Base-by-base conservation (phyloP, 108 stramenopile species). In the Conticribra weissflogii region DNA sequence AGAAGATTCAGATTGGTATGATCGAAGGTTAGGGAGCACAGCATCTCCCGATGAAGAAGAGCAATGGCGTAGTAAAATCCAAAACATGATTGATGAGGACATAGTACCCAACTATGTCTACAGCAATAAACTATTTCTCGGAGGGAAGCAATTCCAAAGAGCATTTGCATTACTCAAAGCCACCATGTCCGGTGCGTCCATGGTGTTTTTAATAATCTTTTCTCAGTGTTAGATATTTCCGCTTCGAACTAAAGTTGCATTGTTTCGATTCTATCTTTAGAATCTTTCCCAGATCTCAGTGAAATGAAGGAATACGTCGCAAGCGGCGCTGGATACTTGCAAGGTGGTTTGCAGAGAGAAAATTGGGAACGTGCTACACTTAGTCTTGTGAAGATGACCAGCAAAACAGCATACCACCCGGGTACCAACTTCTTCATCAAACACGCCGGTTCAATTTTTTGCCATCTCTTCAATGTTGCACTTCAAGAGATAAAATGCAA, bases 131-230 rank as follows among this genome's bases (percentile, higher is more conserved):
- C 82, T 59, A 41, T 91, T 85, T 53, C 79, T 91, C 12, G 89
- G 89, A 21, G 89, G 89, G 12, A 91, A 91, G 50, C 89, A 91
- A 51, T 78, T 85, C 49, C 89, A 91, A 29, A 66, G 89, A 33
- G 86, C 89, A 29, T 23, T 79, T 5, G 61, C 77, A 16, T 78
- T 91, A 47, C 75, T 88, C 54, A 66, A 56, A 27, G 72, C 71
- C 8, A 54, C 79, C 5, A 85, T 88, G 87, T 57, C 84, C 54
- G 82, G 78, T 79, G 33, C 73, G 71, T 24, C 7, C 9, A 59
- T 27, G 16, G 17, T 72, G 58, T 24, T 4, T 61, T 18, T 24
- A 58, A 51, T 15, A 21, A 21, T 14, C 2, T 5, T 56, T 14
- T 58, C 53, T 29, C 27, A 16, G 23, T 17, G n/a, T 32, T 3